A percentile compares a stretch with the other conserved stretches of the same genome.
Conservation (phyloP, 108 stramenopile genomes). For the Mediolabrus comicus region DNA sequence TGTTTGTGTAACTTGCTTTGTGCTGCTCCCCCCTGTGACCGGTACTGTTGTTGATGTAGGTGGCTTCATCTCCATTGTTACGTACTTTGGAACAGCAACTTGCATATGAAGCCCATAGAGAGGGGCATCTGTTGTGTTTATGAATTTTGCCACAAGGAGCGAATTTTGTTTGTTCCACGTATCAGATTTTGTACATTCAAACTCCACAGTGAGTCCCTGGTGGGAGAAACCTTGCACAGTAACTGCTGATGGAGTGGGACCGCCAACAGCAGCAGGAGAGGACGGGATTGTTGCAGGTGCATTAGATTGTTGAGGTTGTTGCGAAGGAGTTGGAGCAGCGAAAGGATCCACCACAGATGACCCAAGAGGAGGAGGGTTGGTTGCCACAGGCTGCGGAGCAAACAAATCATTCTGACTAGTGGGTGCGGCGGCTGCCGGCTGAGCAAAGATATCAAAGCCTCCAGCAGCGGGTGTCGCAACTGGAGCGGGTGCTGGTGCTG, state of each 20-base stretch:
- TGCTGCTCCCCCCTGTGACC: slow-evolving; percentile 53
- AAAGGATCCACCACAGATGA: slow-evolving; percentile 53
- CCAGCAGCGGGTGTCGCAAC: slow-evolving; percentile 36
- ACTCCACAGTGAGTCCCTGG: slow-evolving; percentile 78
- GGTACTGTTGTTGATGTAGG: slow-evolving; percentile 89
- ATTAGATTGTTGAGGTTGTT: slow-evolving; percentile 28
- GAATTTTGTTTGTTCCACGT: slow-evolving; percentile 79
- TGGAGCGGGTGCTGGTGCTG: slow-evolving; percentile 43
- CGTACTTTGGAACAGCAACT: slow-evolving; percentile 96
- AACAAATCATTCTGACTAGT: slow-evolving; percentile 60
- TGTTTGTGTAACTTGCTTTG: slow-evolving; percentile 87
- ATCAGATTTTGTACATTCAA: slow-evolving; percentile 86
- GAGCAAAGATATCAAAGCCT: slow-evolving; percentile 50
- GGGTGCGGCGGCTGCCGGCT: slow-evolving; percentile 39
- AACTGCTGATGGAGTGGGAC: slow-evolving; percentile 41
- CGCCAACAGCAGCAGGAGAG: slow-evolving; percentile 29
- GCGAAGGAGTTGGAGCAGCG: slow-evolving; percentile 44
- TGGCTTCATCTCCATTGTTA: slow-evolving; percentile 95
- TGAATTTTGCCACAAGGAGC: slow-evolving; percentile 77
- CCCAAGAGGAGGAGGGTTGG: slow-evolving; percentile 16
- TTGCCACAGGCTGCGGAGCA: slow-evolving; percentile 37
- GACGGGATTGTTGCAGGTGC: slow-evolving; percentile 15
- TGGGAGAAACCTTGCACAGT: slow-evolving; percentile 70
- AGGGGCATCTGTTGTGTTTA: slow-evolving; percentile 74
- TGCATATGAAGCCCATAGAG: slow-evolving; percentile 88